Conservation (phyloP, 495 filamentous ascomycete genomes). For the Tuber borchii region DNA sequence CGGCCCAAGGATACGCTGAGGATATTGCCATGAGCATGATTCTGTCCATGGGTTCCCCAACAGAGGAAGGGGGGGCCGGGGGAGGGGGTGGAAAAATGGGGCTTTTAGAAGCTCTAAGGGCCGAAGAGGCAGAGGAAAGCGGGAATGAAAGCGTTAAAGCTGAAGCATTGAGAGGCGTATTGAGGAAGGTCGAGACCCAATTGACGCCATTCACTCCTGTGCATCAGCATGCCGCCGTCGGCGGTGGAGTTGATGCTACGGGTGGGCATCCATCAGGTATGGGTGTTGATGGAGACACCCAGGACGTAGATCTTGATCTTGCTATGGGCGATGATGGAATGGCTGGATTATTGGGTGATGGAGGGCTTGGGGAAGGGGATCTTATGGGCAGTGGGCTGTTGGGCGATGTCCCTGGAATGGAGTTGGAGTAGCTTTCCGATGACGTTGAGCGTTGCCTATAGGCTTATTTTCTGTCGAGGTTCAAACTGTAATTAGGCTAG, state of each 20-base stretch:
- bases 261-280: constrained; percentile 16
- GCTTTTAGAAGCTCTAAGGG: constrained; percentile 23
- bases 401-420: constrained; percentile 31
- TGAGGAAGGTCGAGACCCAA: constrained; percentile 24
- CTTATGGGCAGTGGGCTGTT: constrained; percentile 34
- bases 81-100: constrained; percentile 25
- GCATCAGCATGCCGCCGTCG: constrained; percentile 20
- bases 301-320: constrained; percentile 32
- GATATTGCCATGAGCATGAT: constrained; percentile 30
- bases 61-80: constrained; percentile 19
- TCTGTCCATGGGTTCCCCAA: constrained; percentile 16
- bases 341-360: constrained; percentile 31
- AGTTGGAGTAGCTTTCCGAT: constrained; percentile 26
- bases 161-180: constrained; percentile 20
- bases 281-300: constrained; percentile 19
- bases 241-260: constrained; percentile 15
- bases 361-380: constrained; percentile 29
- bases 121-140: constrained; percentile 24
- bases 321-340: constrained; percentile 33
- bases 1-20: constrained; percentile 26
- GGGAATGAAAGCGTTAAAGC: constrained; percentile 18
- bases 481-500: neutral
- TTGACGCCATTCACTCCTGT: constrained; percentile 32
- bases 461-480: neutral
- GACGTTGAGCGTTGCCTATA: neutral